Conservation (phyloP, 2,329 filamentous ascomycete genomes). For the Plenodomus lindquistii region DNA sequence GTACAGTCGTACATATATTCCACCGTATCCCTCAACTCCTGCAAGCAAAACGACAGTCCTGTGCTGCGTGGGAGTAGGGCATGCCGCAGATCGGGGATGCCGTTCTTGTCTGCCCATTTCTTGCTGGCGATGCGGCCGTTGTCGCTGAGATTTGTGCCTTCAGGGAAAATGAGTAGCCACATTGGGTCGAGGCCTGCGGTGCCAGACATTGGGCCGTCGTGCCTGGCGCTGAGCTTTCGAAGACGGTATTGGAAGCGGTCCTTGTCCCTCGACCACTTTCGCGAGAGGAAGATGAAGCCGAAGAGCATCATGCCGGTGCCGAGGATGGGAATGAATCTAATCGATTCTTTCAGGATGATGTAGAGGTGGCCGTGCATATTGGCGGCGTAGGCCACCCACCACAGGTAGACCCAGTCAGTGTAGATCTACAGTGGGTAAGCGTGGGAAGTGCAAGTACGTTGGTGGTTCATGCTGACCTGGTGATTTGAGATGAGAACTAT, state of each 20-base stretch:
- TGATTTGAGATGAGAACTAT: constrained; percentile 85
- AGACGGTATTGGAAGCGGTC: constrained; percentile 74
- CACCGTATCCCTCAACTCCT: constrained; percentile 72
- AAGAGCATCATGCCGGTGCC: constrained; percentile 85
- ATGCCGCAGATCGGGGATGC: constrained; percentile 71
- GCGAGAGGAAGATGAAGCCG: constrained; percentile 90
- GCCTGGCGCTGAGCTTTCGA: constrained; percentile 65
- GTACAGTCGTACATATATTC: constrained; percentile 93
- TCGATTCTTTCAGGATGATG: constrained; percentile 86
- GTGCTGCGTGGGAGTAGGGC: constrained; percentile 77
- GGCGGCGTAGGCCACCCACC: constrained; percentile 84
- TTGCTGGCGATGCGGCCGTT: constrained; percentile 72
- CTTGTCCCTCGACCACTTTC: constrained; percentile 82
- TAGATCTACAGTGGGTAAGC: constrained; percentile 62
- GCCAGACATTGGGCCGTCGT: constrained; percentile 44
- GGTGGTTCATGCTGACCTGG: constrained; percentile 52
- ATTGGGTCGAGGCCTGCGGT: constrained; percentile 69
- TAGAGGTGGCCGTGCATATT: constrained; percentile 83
- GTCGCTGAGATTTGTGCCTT: constrained; percentile 80
- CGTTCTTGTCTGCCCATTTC: constrained; percentile 76
- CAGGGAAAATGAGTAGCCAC: constrained; percentile 88
- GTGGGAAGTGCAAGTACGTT: background rate
- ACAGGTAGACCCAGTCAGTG: constrained; percentile 91
- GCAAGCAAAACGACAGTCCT: constrained; percentile 77
- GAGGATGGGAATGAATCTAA: constrained; percentile 80